Evolutionary conservation across 352 stramenopile genomes (phyloP).

Genomic region (Nothophytophthora sp.): DNA sequence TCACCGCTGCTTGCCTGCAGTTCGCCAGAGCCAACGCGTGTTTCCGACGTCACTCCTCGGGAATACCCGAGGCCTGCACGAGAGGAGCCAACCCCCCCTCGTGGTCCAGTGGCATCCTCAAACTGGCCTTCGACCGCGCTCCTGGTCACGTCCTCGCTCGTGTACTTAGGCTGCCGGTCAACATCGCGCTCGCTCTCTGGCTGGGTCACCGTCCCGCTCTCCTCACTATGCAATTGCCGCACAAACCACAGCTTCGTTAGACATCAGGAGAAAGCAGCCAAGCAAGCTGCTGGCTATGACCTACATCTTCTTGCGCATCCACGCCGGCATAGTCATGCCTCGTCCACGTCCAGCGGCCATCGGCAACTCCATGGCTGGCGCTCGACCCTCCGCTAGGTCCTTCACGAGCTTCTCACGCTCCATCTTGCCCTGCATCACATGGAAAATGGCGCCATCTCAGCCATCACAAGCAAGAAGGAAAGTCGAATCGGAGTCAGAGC

Average conservation of each 20-base stretch:
- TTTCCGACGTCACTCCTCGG: too few relatives aligned
- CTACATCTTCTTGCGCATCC: constrained; percentile 93
- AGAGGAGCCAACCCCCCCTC: constrained; percentile 32
- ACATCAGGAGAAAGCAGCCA: too few relatives aligned
- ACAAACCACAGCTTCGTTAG: neutral
- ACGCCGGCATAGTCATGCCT: constrained; percentile 91
- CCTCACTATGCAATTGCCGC: constrained; percentile 49
- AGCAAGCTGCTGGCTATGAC: constrained; percentile 12
- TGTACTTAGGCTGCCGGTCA: constrained; percentile 7
- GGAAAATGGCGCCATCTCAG: constrained; percentile 5
- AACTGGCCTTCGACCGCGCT: constrained; percentile 41
- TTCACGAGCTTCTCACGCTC: constrained; percentile 72
- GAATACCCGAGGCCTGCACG: constrained; percentile 24
- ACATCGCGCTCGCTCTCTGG: constrained; percentile 33
- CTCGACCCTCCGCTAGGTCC: constrained; percentile 67
- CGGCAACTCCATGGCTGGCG: constrained; percentile 50
- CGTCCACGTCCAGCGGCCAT: constrained; percentile 70
- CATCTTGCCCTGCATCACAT: constrained; percentile 43
- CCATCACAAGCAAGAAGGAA: neutral
- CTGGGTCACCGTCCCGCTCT: constrained; percentile 34
- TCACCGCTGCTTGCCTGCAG: neutral
- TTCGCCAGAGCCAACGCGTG: too few relatives aligned
- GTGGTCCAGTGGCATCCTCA: constrained; percentile 44
- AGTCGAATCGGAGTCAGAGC: neutral
- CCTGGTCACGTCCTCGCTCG: neutral